phyloP scores from a whole-genome alignment of 208 protist genomes.

The Trypanosoma cruzi region DNA sequence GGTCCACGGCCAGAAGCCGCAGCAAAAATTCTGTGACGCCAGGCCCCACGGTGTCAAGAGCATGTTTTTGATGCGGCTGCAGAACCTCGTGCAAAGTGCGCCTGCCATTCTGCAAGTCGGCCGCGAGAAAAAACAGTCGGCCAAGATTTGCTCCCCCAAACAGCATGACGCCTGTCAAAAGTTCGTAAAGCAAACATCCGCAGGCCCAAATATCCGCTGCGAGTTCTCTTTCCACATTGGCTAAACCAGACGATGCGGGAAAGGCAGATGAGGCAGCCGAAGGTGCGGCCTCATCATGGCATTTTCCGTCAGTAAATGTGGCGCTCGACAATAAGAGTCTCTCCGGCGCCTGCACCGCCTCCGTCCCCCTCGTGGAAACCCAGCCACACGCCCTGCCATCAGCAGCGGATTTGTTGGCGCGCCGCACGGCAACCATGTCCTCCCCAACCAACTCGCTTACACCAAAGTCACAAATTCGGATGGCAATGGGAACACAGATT shows the following conservation, averaged over 20 bases:
- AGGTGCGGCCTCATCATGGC: constrained; percentile 4
- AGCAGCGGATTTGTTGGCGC: constrained; percentile 36
- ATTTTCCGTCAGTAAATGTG: background rate
- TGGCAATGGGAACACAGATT: constrained; percentile 33
- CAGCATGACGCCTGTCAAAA: constrained; percentile 80
- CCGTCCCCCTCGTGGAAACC: constrained; percentile 66
- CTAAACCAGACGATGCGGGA: background rate
- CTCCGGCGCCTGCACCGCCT: constrained; percentile 85
- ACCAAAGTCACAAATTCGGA: constrained; percentile 82
- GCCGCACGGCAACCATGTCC: constrained; percentile 49
- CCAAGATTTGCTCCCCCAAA: constrained; percentile 72
- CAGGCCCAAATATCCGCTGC: constrained; percentile 84
- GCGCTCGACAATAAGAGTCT: constrained; percentile 30
- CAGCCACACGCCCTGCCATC: constrained; percentile 46
- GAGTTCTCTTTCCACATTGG: constrained; percentile 35
- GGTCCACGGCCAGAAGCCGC: constrained; percentile 58
- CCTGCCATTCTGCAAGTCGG: background rate
- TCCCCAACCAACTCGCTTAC: constrained; percentile 68
- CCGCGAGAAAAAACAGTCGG: constrained; percentile 47
- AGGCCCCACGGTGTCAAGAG: constrained; percentile 42
- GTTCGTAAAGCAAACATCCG: constrained; percentile 83
- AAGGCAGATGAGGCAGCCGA: background rate
- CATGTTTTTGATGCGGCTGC: constrained; percentile 35
- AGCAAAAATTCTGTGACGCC: constrained; percentile 59
- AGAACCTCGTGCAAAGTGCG: constrained; percentile 11